Evolutionary conservation across 1,139 yeast species (phyloP), one percentile per base, ranked within the genome.

Genomic region (Debaryomyces fabryi): DNA sequence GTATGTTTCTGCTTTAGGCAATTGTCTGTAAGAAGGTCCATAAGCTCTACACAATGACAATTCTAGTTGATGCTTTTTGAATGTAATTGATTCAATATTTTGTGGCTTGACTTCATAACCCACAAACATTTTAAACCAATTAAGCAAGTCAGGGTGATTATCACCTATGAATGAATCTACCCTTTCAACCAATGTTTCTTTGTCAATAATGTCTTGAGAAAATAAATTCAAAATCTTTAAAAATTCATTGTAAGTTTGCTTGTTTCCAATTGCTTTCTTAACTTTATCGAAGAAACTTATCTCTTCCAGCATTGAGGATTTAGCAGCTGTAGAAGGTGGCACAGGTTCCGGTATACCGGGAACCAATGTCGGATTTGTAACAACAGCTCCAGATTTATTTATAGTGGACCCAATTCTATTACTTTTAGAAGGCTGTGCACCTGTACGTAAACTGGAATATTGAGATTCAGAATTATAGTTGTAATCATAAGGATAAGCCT

Each of bases 1-100:
- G 62, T 85, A 88, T 0, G 97, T 90, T 65, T 93, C 98, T 1
- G 95, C 83, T 61, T 93, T 93, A 25, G 99, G 99, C 47, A 95
- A 76, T 59, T 88, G 83, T 62, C 98, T 82, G 67, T 93, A 93
- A 34, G 96, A 88, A 13, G 98, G 97, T 4, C 99, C 99, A 61
- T 84, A 86, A 3, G 92, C 88, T 63, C 86, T 83, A 70, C 98
- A 93, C 57, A 89, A 76, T 29, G 93, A 84, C 51, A 93, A 78
- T 61, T 93, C 98, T 53, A 95, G 75, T 58, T 88, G 91, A 63
- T 91, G 97, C 68, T 92, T 91, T 64, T 88, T 90, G 74, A 85
- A 89, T 12, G 88, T 83, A 56, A 92, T 86, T 63, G 90, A 88
- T 65, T 93, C 98, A 58, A 93, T 91, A 59, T 83, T 85, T 54